phyloP scores from a whole-genome alignment of 352 stramenopile genomes.

The Pythium biforme region DNA sequence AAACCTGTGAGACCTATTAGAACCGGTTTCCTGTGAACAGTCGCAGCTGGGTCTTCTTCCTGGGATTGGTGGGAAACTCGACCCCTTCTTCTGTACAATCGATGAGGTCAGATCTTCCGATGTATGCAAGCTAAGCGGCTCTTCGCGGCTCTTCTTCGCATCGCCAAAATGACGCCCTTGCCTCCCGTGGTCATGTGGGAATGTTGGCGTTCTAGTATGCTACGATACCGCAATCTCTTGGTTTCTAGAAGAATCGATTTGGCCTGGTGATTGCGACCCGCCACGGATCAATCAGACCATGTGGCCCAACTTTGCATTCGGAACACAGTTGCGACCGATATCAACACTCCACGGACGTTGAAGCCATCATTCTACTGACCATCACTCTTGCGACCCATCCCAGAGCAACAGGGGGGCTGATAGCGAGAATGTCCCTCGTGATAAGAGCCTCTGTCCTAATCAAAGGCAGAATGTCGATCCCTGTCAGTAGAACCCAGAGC shows the following conservation, averaged over 20 bases:
- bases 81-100: no score
- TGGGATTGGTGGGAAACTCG: no score
- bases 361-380: constrained; percentile 22
- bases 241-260: constrained; percentile 19
- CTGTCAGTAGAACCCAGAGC: no score
- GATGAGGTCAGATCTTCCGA: no score
- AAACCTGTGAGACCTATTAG: no score
- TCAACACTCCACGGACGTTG: constrained; percentile 12
- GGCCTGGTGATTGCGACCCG: neutral
- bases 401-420: constrained; percentile 13
- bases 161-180: no score
- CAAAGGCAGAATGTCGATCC: no score
- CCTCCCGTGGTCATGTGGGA: neutral
- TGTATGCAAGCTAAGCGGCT: no score
- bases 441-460: constrained; percentile 13
- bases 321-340: constrained; percentile 7
- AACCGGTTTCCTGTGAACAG: no score
- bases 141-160: no score
- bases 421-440: constrained; percentile 23
- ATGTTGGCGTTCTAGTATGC: constrained; percentile 14
- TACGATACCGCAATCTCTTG: neutral
- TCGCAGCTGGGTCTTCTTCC: no score
- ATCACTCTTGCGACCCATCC: constrained; percentile 22
- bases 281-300: neutral
- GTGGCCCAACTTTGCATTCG: neutral